Conservation (phyloP, 331 rosid genomes). For the Prunus yedoensis region DNA sequence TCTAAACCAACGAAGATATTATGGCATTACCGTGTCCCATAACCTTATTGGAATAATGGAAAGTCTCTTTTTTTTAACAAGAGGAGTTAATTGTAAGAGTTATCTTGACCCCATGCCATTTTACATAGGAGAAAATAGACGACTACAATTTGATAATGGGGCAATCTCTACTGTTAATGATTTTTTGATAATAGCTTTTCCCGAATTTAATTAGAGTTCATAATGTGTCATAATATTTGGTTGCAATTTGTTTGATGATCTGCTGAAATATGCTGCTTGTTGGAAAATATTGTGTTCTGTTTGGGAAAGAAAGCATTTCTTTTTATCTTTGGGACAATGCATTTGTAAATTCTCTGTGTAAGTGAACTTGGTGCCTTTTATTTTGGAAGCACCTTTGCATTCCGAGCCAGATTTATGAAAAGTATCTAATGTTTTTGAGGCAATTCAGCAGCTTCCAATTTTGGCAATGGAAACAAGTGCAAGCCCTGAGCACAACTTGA, state of each 20-base stretch:
- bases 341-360: not conserved
- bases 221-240: not conserved
- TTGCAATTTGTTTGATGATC: not conserved
- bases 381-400: not conserved
- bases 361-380: not conserved
- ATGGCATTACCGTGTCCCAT: not conserved
- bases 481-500: constrained; percentile 48
- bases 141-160: not conserved
- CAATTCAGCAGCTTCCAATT: constrained; percentile 22
- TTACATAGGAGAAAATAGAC: not conserved
- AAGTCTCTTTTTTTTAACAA: not conserved
- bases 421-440: constrained; percentile 20
- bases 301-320: not conserved
- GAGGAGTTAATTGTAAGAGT: not conserved
- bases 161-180: not conserved
- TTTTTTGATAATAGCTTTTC: not conserved
- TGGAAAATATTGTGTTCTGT: not conserved
- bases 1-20: too few species aligned
- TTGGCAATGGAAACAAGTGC: constrained; percentile 58
- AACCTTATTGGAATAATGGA: not conserved
- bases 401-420: not conserved
- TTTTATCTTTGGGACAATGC: not conserved
- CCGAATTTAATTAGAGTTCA: not conserved
- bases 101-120: not conserved
- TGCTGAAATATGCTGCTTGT: constrained; percentile 9